A percentile compares a stretch with the other conserved stretches of the same genome.
Conservation (phyloP, 202 grass and related monocot genomes). For the Cymbopogon flexuosus region DNA sequence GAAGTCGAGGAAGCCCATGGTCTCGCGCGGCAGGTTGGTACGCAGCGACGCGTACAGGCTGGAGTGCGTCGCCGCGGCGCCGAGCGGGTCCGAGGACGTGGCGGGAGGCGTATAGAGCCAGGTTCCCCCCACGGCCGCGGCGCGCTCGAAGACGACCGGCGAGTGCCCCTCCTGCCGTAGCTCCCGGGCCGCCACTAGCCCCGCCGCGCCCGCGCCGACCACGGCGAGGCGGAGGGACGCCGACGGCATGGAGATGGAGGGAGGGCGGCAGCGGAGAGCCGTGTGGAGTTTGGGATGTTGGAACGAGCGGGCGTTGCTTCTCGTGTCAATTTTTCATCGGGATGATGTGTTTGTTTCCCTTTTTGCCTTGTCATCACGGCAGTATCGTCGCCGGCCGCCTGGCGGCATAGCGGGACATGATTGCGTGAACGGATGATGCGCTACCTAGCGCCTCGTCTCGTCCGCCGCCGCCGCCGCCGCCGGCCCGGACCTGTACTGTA, state of each 20-base stretch:
- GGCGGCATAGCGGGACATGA: neutral
- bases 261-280: neutral
- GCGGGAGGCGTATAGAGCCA: slow-evolving; percentile 62
- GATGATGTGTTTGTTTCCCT: neutral
- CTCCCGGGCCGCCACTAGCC: slow-evolving; percentile 62
- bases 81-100: slow-evolving; percentile 47
- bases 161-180: slow-evolving; percentile 70
- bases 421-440: neutral
- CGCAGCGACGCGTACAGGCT: slow-evolving; percentile 84
- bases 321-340: neutral
- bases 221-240: slow-evolving; percentile 57
- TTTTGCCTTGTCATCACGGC: neutral
- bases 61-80: slow-evolving; percentile 47
- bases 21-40: slow-evolving; percentile 76
- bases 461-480: too few species aligned
- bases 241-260: slow-evolving; percentile 14
- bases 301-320: neutral
- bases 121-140: slow-evolving; percentile 51
- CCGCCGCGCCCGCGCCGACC: slow-evolving; percentile 61
- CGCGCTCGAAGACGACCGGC: slow-evolving; percentile 79
- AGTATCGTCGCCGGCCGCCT: neutral
- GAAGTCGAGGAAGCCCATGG: slow-evolving; percentile 86
- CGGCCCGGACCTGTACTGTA: neutral
- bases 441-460: too few species aligned
- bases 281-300: neutral